Base-by-base conservation (phyloP, 2,329 filamentous ascomycete species). In the Venturia carpophila region DNA sequence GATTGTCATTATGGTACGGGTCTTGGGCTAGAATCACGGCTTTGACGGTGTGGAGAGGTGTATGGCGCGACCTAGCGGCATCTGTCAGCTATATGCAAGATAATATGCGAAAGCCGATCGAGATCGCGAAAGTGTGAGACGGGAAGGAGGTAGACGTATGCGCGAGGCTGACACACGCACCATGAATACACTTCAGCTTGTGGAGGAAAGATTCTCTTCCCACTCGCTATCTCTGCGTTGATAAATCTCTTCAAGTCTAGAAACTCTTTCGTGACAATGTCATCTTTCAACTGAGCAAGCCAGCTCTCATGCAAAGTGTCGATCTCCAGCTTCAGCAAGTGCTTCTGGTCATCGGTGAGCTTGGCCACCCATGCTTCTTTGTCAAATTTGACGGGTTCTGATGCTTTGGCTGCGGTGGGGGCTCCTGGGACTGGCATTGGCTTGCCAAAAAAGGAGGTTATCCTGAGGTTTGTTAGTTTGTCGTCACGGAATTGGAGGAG, bases 1-100 rank as follows among this genome's bases (percentile, higher is more conserved):
- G 94, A 76, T 95, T 95, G 75, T 86, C 76, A 75, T 96, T 96
- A 80, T 99, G 94, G 76, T 99, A 99, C 2, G 94, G 94, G 75
- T 99, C 94, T 79, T 99, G 94, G 69, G 94, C 94, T 64, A 97
- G 77, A 72, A 99, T 92, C 67, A 99, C 92, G 66, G 90, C 89
- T 76, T 96, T 96, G 75, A 97, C 92, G 17, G 83, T 88, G 78
- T 88, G 80, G 70, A 99, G 87, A 9, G 94, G 92, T 0, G 93
- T 97, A 75, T 96, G 89, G 34, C 92, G 89, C 67, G 93, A 97
- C 93, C 93, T 97, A 66, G 56, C 60, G 30, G 43, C 17, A 45
- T 10, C 19, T 34, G 47, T 62, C 45, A 65, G 41, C 47, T 43
- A n/a, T 42, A 27, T 52, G 5, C 61, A 21, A n/a, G 24, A 47